phyloP scores from a whole-genome alignment of 2,329 filamentous ascomycete genomes.

The Cercospora sp. region DNA sequence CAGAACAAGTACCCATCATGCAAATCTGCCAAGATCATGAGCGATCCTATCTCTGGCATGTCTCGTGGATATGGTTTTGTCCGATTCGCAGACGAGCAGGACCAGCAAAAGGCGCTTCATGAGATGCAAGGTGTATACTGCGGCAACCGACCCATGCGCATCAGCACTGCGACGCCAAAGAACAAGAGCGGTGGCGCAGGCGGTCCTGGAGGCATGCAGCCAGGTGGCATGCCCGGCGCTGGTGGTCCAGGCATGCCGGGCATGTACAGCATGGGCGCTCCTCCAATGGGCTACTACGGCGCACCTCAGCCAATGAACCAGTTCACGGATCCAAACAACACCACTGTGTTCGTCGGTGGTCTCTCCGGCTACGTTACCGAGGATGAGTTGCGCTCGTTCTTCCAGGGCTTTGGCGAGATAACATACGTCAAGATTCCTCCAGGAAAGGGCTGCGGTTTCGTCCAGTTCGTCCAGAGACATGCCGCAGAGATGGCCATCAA shows the following conservation, averaged over 20 bases:
- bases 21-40: slow-evolving; percentile 99
- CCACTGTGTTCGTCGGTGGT: slow-evolving; percentile 95
- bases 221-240: slow-evolving; percentile 57
- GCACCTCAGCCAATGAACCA: slow-evolving; percentile 91
- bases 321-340: slow-evolving; percentile 99
- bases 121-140: slow-evolving; percentile 99
- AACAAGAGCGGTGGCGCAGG: slow-evolving; percentile 64
- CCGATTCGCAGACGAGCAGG: slow-evolving; percentile 90
- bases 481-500: slow-evolving; percentile 99
- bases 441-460: slow-evolving; percentile 97
- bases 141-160: slow-evolving; percentile 97
- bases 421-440: slow-evolving; percentile 99
- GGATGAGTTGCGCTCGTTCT: slow-evolving; percentile 99
- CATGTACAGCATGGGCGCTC: slow-evolving; percentile 70
- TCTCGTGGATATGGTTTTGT: slow-evolving; percentile 98
- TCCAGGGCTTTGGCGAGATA: slow-evolving; percentile 99
- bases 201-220: slow-evolving; percentile 55
- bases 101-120: slow-evolving; percentile 90
- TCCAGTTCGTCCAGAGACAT: slow-evolving; percentile 98
- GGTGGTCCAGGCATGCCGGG: slow-evolving; percentile 54
- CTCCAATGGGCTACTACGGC: slow-evolving; percentile 67
- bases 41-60: slow-evolving; percentile 95
- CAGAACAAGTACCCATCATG: slow-evolving; percentile 93
- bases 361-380: slow-evolving; percentile 98
- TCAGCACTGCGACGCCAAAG: slow-evolving; percentile 96